These are phyloP conservation scores for Luffa acutangula DNA, from an alignment of 306 rosid genomes.

Conservation along the genomic window DNA sequence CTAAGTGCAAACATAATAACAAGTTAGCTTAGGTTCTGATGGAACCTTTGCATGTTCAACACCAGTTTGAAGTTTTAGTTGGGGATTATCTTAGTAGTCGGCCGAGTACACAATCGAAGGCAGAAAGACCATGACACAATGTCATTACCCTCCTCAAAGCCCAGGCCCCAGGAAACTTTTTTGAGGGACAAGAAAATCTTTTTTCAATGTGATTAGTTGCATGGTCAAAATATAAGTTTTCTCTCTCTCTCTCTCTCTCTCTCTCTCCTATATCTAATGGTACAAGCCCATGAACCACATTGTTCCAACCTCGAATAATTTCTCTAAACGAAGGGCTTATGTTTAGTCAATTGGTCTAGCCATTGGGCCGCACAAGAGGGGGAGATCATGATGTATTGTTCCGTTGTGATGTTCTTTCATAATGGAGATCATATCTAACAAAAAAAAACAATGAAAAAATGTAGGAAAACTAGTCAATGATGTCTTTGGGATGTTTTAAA, in stretches of 20 bases:
- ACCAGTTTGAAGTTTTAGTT: not conserved
- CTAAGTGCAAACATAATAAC: not conserved
- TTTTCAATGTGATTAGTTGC: too few relatives aligned
- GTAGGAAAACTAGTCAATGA: not conserved
- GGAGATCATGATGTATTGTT: not conserved
- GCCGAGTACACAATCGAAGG: not conserved
- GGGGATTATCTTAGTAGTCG: not conserved
- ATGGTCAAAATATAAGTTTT: too few relatives aligned
- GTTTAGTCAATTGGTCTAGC: not conserved
- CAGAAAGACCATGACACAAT: not conserved
- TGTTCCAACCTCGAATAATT: not conserved
- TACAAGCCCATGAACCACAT: not conserved
- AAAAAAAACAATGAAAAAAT: not conserved
- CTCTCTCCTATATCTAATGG: too few relatives aligned
- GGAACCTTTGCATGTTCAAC: not conserved
- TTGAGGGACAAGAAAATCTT: not conserved
- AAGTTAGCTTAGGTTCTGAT: not conserved
- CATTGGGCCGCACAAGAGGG: not conserved
- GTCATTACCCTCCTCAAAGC: not conserved
- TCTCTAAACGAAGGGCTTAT: not conserved
- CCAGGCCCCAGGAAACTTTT: not conserved
- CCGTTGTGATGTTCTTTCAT: too few relatives aligned
- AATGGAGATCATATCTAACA: not conserved
- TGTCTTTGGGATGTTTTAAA: not conserved
- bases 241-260: too few relatives aligned